phyloP scores from a whole-genome alignment of 2,329 filamentous ascomycete species.

The Dothideomycetes sp. region DNA sequence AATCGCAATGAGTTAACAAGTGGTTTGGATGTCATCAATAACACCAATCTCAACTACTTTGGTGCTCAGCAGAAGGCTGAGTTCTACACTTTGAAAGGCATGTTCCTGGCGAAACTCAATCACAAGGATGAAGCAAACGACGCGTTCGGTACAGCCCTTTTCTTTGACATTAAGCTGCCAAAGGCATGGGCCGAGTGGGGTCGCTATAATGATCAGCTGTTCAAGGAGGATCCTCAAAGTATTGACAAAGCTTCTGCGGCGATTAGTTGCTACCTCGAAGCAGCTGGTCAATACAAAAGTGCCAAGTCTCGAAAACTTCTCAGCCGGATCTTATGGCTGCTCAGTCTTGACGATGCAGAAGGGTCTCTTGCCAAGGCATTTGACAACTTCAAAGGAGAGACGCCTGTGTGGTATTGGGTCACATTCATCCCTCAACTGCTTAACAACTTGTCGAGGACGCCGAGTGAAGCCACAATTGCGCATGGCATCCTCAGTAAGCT shows the following conservation, averaged over 20 bases:
- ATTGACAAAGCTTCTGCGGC: slow-evolving; percentile 80
- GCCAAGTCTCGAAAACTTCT: slow-evolving; percentile 91
- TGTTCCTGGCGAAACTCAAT: slow-evolving; percentile 92
- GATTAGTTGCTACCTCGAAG: slow-evolving; percentile 90
- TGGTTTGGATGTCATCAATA: slow-evolving; percentile 96
- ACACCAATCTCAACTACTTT: slow-evolving; percentile 98
- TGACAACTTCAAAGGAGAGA: slow-evolving; percentile 94
- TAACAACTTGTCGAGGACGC: slow-evolving; percentile 70
- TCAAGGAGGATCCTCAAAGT: slow-evolving; percentile 80
- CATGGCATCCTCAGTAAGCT: slow-evolving; percentile 83
- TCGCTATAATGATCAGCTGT: slow-evolving; percentile 92
- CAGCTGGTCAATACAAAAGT: slow-evolving; percentile 92
- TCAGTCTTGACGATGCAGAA: slow-evolving; percentile 84
- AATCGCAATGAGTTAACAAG: slow-evolving; percentile 85
- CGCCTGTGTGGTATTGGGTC: slow-evolving; percentile 98
- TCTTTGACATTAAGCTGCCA: slow-evolving; percentile 87
- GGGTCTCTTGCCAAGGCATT: slow-evolving; percentile 77
- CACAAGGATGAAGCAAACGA: slow-evolving; percentile 87
- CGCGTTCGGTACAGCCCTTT: slow-evolving; percentile 88
- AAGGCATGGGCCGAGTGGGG: slow-evolving; percentile 99
- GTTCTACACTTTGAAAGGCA: slow-evolving; percentile 97
- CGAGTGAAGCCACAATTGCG: slow-evolving; percentile 71
- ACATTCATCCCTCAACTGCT: slow-evolving; percentile 96
- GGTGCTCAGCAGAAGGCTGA: slow-evolving; percentile 92
- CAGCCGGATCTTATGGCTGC: slow-evolving; percentile 84